Base-by-base conservation (phyloP, 805 yeast genomes). In the Candida fluviatilis region DNA sequence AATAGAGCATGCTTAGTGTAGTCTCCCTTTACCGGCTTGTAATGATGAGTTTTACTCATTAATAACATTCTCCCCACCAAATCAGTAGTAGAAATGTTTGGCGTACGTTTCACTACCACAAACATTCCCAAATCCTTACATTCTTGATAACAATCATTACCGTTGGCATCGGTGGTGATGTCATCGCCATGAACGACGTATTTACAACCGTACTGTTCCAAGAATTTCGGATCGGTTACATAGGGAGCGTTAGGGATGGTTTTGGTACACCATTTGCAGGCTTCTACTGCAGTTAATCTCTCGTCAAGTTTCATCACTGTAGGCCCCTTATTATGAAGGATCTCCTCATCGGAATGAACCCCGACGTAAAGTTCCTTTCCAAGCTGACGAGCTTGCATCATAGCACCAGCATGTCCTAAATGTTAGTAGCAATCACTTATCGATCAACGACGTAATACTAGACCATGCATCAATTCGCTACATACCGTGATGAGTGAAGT, bases 111-210 rank as follows among this genome's bases (percentile, higher is more conserved):
- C 31, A 93, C 98, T n/a, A 87, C 88, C 15, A 82, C 74, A 57
- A 91, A 86, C 48, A 91, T 65, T n/a, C 95, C 95, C 55, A 78
- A 62, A 38, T 86, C 87, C 57, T 91, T 90, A 48, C 90, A 86
- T 18, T 59, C 71, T 41, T 84, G 82, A 62, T 93, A 93, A 53
- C 97, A 88, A 62, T 93, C 99, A 40, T 86, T 81, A 2, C 99
- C 99, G 54, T 87, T 74, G 12, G 96, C 96, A 61, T 93, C 98
- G 2, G 97, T 85, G 18, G 97, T 93, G 48, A 93, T 88, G 56
- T 93, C 99, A 61, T 93, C 99, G 5, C 99, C 99, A 60, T 93
- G 99, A 8, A 93, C 96, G n/a, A 93, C 99, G 57, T 81, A 93
- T 54, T 78, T 63, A 65, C 99, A 93, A 5, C 75, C 76, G 54